These are phyloP conservation scores for Pachyrhizus erosus DNA, from an alignment of 306 rosid genomes.

Conservation along the genomic window DNA sequence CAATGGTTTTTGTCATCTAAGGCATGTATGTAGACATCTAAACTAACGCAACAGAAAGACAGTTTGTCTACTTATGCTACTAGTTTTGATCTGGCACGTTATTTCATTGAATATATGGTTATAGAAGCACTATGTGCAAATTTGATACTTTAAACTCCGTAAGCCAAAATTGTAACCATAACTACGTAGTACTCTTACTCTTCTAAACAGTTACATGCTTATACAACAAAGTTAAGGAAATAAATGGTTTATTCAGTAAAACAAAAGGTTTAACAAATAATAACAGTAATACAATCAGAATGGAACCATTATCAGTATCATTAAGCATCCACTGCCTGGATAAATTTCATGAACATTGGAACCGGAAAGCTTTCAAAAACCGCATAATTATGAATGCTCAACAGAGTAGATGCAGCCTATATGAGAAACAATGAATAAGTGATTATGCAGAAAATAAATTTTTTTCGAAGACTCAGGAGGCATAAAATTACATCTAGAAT, in stretches of 20 bases:
- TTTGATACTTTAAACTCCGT: neutral
- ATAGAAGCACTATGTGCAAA: neutral
- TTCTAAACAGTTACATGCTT: slow-evolving; percentile 1
- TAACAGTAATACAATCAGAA: neutral
- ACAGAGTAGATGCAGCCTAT: neutral
- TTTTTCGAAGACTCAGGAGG: neutral
- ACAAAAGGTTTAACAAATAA: slow-evolving; percentile 14
- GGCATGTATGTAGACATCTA: slow-evolving; percentile 4
- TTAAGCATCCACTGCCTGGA: neutral
- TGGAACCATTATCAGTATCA: slow-evolving; percentile 4
- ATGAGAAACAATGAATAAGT: neutral
- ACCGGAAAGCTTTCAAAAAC: slow-evolving; percentile 14
- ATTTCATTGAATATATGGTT: neutral
- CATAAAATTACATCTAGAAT: slow-evolving; percentile 4
- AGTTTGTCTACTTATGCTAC: neutral
- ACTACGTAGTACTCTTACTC: slow-evolving; percentile 8
- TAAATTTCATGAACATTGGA: slow-evolving; percentile 26
- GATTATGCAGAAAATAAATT: slow-evolving; percentile 3
- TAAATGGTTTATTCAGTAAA: slow-evolving; percentile 28
- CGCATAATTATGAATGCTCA: slow-evolving; percentile 15
- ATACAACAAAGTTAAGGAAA: slow-evolving; percentile 2
- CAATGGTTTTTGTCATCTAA: slow-evolving; percentile 4
- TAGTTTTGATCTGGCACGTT: neutral
- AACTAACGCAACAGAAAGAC: slow-evolving; percentile 3
- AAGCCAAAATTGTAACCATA: neutral